Base-by-base conservation (phyloP, 805 yeast genomes). In the Scheffersomyces spartinae region DNA sequence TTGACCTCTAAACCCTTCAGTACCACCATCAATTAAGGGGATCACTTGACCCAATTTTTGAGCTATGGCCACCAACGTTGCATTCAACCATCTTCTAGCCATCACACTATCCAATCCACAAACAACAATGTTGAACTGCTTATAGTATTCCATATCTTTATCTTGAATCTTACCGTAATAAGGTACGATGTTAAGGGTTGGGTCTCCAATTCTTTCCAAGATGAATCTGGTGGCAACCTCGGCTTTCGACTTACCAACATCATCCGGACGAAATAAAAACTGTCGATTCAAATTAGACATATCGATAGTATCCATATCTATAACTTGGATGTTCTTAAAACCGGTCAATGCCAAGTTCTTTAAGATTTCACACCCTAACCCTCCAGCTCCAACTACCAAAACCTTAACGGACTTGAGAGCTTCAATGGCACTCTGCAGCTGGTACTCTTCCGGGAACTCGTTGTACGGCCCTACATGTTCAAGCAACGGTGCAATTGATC, bases 1-100 rank as follows among this genome's bases (percentile, higher is more conserved):
- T 42, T 88, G 95, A 3, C 98, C 98, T 36, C 80, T 68, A 43
- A 88, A 78, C 0, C 96, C 96, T 45, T 88, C 97, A 0, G 95
- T 80, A 3, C 96, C 98, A 4, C 96, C 96, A 46, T 88, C 98
- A 9, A 91, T 72, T 44, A 88, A 31, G 1, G 67, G 67, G 3
- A 60, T 47, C 10, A 60, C 28, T 10, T 42, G 39, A 22, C 42
- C 38, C 16, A 45, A 38, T 7, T 59, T 55, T 2, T 69, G 63
- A 0, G 47, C 55, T 34, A 86, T 40, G 7, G 71, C 61, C 2
- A 81, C 71, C 15, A 88, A 49, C 9, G 71, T 52, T 5, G 65
- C 62, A 49, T 88, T 88, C 34, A 88, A 78, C 88, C 94, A 86
- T 25, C 96, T 55, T 18, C 98, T 61, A 0, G 97, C 95, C 40